Conservation (phyloP, 148 eudicot genomes). For the Nepenthes gracilis region DNA sequence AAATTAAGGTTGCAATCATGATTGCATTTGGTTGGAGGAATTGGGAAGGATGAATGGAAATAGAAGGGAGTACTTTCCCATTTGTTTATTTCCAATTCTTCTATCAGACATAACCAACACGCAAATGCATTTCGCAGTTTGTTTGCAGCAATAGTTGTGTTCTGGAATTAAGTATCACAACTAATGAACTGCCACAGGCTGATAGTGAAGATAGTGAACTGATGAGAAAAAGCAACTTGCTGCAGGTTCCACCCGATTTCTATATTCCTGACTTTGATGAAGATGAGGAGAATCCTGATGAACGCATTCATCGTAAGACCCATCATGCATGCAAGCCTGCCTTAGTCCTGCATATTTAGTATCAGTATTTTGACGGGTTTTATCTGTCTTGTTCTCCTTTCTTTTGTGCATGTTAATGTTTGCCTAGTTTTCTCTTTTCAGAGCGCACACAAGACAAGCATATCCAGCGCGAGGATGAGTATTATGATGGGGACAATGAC, state of each 20-base stretch:
- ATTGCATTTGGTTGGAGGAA: too few species aligned
- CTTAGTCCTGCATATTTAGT: not conserved
- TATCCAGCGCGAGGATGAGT: slow-evolving; percentile 88
- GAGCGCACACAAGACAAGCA: slow-evolving; percentile 77
- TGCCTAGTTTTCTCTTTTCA: slow-evolving; percentile 9
- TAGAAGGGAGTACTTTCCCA: too few species aligned
- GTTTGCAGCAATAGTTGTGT: too few species aligned
- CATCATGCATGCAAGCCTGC: not conserved
- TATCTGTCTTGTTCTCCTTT: too few species aligned
- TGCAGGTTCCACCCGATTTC: slow-evolving; percentile 97
- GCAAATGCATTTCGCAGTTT: too few species aligned
- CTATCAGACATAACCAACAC: too few species aligned
- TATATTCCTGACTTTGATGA: slow-evolving; percentile 94
- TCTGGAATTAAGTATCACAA: too few species aligned
- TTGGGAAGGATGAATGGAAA: too few species aligned
- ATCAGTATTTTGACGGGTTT: too few species aligned
- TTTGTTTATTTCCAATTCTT: too few species aligned
- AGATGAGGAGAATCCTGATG: slow-evolving; percentile 86
- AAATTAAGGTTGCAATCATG: too few species aligned
- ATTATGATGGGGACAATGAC: slow-evolving; percentile 81
- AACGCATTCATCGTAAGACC: slow-evolving; percentile 71
- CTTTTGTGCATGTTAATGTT: not conserved
- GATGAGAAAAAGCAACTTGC: slow-evolving; percentile 2
- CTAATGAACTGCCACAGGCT: too few species aligned
- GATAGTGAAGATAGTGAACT: not conserved